A percentile compares a stretch with the other conserved stretches of the same genome.
These are phyloP conservation scores for Daldinia caldariorum DNA, from an alignment of 495 filamentous ascomycete species.

Conservation along the genomic window DNA sequence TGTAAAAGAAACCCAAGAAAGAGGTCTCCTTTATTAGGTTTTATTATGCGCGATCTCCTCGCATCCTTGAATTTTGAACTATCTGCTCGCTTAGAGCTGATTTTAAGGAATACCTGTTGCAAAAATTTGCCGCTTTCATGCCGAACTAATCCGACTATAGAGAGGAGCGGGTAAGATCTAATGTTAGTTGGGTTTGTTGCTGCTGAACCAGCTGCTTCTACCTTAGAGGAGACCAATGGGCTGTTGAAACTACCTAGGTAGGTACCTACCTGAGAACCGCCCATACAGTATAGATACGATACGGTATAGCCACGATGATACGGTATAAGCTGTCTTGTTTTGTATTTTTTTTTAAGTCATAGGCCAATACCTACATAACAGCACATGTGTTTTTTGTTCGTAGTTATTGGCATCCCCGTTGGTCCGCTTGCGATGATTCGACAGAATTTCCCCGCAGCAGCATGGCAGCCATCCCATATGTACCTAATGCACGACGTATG, in stretches of 20 bases:
- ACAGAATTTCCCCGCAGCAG: constrained; percentile 44
- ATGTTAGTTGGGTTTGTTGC: constrained; percentile 1
- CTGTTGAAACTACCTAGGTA: constrained; percentile 7
- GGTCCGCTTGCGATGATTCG: constrained; percentile 34
- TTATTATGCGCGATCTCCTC: not conserved
- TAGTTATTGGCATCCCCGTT: constrained; percentile 34
- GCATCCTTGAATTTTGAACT: constrained; percentile 7
- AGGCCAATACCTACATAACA: constrained; percentile 29
- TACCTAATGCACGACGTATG: constrained; percentile 33
- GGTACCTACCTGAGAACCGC: not conserved
- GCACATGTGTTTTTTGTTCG: constrained; percentile 24
- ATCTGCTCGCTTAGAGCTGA: constrained; percentile 3
- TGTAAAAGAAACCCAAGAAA: not conserved
- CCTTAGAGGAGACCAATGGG: constrained; percentile 10
- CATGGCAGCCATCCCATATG: constrained; percentile 32
- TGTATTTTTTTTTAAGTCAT: not conserved
- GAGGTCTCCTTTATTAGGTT: constrained; percentile 15
- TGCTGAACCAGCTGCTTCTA: constrained; percentile 1
- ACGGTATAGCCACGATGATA: not conserved
- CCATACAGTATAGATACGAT: constrained; percentile 12
- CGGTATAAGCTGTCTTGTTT: constrained; percentile 3
- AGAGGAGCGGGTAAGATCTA: constrained; percentile 14
- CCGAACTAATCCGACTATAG: constrained; percentile 2
- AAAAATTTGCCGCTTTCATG: constrained; percentile 9
- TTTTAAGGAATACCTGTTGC: constrained; percentile 7